Evolutionary conservation across 106 monocot species (phyloP), one percentile per base, ranked within the genome.

Genomic region (Vanilla planifolia): DNA sequence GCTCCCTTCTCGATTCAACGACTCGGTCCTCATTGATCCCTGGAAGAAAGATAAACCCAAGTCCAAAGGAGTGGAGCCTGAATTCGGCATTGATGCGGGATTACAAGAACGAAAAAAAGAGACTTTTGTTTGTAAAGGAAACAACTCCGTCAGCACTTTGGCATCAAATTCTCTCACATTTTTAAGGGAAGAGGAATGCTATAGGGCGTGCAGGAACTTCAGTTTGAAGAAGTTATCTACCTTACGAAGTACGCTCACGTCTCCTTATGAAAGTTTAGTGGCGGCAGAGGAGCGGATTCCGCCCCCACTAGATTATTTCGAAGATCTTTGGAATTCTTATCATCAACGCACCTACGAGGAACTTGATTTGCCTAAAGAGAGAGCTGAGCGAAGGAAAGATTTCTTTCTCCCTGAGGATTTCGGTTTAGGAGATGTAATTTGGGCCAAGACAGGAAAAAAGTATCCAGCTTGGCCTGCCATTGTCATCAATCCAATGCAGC

Each of bases 391-490:
- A 47, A 83, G 51, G 60, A 64, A 64, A 33, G 83, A 81, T 37
- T 60, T 43, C 17, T 91, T 51, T 32, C 23, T 57, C 26, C 80
- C 74, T 2, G 83, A 88, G 34, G 88, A 92, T 14, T 88, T 98
- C 43, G 66, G 33, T 35, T 65, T 74, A 30, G 98, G 92, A 1
- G 98, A 92, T 19, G 47, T 98, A 28, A 79, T 98, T 28, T 98
- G 98, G 98, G 98, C 92, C 8, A 92, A 78, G 56, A 60, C 74
- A 0, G 85, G 92, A 43, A 88, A 82, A 73, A 77, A 70, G 60
- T 81, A 68, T 63, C 85, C 98, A 0, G 62, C 79, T 40, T 98
- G 98, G 98, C 98, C 98, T 11, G 88, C 98, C 8, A 43, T 82
- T 17, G 88, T 98, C n/a, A 85, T 98, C 35, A 92, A 98, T 55